Evolutionary conservation across 2,329 filamentous ascomycete species (phyloP), one percentile per base, ranked within the genome.

Genomic region (Lasiodiplodia citricola): DNA sequence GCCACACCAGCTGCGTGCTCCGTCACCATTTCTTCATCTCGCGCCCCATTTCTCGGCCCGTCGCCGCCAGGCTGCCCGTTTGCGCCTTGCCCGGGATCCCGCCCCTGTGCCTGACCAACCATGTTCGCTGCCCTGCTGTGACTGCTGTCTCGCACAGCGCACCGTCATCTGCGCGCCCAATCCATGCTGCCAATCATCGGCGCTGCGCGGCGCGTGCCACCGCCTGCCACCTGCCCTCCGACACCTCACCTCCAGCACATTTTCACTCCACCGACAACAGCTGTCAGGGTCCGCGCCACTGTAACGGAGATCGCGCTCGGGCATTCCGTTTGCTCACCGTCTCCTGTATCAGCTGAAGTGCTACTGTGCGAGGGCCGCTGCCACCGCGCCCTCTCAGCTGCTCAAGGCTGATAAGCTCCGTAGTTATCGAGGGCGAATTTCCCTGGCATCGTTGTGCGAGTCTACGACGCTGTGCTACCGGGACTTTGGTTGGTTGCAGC

Each of bases 171-270:
- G 44, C 41, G 51, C 60, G 51, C 60, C 44, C 28, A 44, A 57
- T 35, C 55, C 41, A 28, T 50, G 41, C 58, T 63, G 41, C 58
- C 41, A 25, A 50, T 25, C 38, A 44, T 28, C 21, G 23, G 41
- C 16, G 14, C 44, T 35, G 60, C 47, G 44, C 47, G 28, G 51
- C 47, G 44, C 60, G 60, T 52, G 47, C 60, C 60, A 64, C 60
- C 11, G 3, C 10, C 60, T 64, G 60, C 44, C 60, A 52, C 60
- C 47, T 64, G 28, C 31, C 13, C 2, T 31, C 31, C 60, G 60
- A 64, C 60, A 64, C 60, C 41, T 64, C 60, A 64, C 47, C 60
- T 52, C 58, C 60, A 64, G 47, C 60, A 64, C 44, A 38, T 38
- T 28, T 28, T 41, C 35, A 37, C 55, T 64, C 44, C 35, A n/a